These are phyloP conservation scores for Ensete glaucum DNA, from an alignment of 176 grass and related monocot genomes.

Conservation along the genomic window DNA sequence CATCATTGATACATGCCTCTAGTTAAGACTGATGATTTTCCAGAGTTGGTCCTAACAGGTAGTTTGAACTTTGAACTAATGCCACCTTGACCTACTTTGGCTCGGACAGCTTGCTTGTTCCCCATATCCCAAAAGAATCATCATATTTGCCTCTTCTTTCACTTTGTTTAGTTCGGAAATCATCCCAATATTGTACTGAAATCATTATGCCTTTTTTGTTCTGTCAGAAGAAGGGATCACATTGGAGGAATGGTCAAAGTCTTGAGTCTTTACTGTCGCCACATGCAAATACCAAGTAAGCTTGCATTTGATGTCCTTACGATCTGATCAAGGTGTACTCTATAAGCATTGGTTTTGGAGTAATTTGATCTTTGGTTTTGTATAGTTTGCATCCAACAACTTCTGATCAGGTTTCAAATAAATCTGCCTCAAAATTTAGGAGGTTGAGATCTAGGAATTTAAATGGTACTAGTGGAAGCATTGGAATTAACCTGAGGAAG, in stretches of 20 bases:
- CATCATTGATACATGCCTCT: background rate
- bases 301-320: constrained; percentile 1
- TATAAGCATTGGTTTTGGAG: background rate
- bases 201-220: constrained; percentile 22
- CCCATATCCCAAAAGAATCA: background rate
- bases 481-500: constrained; percentile 34
- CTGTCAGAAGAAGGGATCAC: constrained; percentile 73
- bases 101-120: background rate
- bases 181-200: background rate
- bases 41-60: background rate
- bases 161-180: constrained; percentile 1
- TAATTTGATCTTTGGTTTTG: constrained; percentile 1
- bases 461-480: constrained; percentile 35
- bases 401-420: constrained; percentile 51
- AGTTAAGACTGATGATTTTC: background rate
- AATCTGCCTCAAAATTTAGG: constrained; percentile 53
- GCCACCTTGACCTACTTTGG: background rate
- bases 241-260: constrained; percentile 74
- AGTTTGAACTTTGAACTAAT: background rate
- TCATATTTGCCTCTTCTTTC: background rate
- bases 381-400: constrained; percentile 35
- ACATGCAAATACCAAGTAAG: constrained; percentile 52
- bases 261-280: constrained; percentile 75
- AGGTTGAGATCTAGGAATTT: constrained; percentile 60
- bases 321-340: background rate